Percentiles rank a stretch among this genome's conserved stretches.
These are phyloP conservation scores for Yamadazyma conglobata DNA, from an alignment of 1,139 yeast species.

Conservation along the genomic window DNA sequence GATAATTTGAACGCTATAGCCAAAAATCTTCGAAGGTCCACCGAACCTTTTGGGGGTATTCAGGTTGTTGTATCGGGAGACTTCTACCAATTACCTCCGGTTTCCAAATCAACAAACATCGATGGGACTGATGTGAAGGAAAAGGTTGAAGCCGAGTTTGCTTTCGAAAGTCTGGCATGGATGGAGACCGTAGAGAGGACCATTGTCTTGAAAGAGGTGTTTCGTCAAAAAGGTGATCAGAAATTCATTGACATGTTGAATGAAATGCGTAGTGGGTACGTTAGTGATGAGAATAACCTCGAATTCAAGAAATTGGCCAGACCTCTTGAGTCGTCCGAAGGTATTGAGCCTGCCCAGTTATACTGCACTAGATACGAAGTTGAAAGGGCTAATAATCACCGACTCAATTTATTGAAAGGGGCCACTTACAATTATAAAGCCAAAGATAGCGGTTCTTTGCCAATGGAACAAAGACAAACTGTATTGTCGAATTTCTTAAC, in stretches of 20 bases:
- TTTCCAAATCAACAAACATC: conserved; percentile 28
- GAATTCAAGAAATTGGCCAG: conserved; percentile 59
- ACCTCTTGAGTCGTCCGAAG: conserved; percentile 55
- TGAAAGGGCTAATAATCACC: conserved; percentile 63
- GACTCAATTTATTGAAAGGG: conserved; percentile 53
- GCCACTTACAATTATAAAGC: conserved; percentile 48
- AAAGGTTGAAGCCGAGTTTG: conserved; percentile 43
- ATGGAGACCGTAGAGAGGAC: conserved; percentile 58
- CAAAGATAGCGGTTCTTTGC: conserved; percentile 58
- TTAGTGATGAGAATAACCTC: conserved; percentile 49
- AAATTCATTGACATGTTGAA: conserved; percentile 81
- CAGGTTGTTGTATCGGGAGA: conserved; percentile 86
- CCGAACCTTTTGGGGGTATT: conserved; percentile 81
- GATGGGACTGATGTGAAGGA: conserved; percentile 22
- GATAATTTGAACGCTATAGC: conserved; percentile 72
- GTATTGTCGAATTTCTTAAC: conserved; percentile 69
- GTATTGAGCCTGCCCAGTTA: conserved; percentile 81
- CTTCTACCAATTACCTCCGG: conserved; percentile 90
- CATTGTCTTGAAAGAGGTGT: conserved; percentile 73
- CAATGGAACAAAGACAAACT: conserved; percentile 40
- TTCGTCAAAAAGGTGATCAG: conserved; percentile 83
- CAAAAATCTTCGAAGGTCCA: conserved; percentile 45
- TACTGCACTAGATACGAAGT: conserved; percentile 85
- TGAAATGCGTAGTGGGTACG: conserved; percentile 75
- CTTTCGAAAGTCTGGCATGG: conserved; percentile 83